Base-by-base conservation (phyloP, 163 green algal species). In the Chloromonas sp. region DNA sequence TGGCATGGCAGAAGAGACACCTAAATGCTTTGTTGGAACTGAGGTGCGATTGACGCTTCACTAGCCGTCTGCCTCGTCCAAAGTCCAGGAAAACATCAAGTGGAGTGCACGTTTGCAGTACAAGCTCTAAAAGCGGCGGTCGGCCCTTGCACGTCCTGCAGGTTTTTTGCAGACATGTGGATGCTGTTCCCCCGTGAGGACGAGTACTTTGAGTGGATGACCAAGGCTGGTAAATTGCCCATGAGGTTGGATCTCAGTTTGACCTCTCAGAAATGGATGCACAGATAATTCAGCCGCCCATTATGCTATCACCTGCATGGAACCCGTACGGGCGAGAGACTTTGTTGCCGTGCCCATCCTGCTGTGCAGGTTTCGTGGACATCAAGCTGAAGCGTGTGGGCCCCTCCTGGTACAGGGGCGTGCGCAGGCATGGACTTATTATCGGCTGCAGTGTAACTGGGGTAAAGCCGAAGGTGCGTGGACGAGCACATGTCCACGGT, bases 161-260 rank as follows among this genome's bases (percentile, higher is more conserved):
- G 94, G 61, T 91, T 93, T 83, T 95, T 96, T 85, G 94, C 94
- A 1, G 94, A 97, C 83, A 85, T 87, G 57, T 99, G 96, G 96
- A 99, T 99, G 96, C 93, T 99, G 0, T 99, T 99, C 90, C 96
- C 96, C 79, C 98, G 90, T 5, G 96, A 99, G 90, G 88, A 95
- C 60, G 96, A 99, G 90, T 99, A 99, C 93, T 95, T 97, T 3
- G 87, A 96, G 87, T 99, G 96, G 96, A 99, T 97, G 89, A 97
- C 90, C 58, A 95, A 94, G 82, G 96, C 96, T 36, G 36, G 36
- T 36, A 36, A 36, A 36, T 36, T 36, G 36, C 36, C 36, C 36
- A 36, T 36, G 36, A 36, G 36, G 36, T 36, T 36, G 36, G 36
- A 36, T 36, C 36, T 36, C 36, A 36, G 36, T 36, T 36, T 36